These are phyloP conservation scores for Rhododendron williamsianum DNA, from an alignment of 148 eudicot genomes.

Conservation along the genomic window DNA sequence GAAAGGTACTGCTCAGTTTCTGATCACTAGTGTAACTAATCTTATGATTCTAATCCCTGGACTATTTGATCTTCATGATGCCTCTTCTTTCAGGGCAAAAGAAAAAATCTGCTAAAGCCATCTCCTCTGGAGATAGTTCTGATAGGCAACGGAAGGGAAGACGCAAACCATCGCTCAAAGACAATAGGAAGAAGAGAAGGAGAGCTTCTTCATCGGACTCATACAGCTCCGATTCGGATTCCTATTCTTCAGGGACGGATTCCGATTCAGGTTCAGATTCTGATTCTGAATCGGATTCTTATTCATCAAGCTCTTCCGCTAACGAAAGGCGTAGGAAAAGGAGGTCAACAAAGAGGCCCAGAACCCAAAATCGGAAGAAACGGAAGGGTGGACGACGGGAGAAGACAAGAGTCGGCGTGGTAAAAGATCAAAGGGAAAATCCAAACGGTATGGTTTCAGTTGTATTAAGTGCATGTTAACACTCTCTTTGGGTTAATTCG, in stretches of 20 bases:
- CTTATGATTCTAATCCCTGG: background rate
- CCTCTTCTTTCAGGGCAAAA: constrained; percentile 41
- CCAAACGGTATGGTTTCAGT: constrained; percentile 35
- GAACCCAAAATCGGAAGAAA: constrained; percentile 28
- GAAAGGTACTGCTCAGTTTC: constrained; percentile 49
- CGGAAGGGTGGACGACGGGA: constrained; percentile 29
- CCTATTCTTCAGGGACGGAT: constrained; percentile 28
- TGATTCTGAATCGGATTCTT: constrained; percentile 43
- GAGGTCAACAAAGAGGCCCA: constrained; percentile 49
- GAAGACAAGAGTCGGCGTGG: constrained; percentile 27
- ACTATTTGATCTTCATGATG: background rate
- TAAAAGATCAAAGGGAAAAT: constrained; percentile 44
- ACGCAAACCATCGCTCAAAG: constrained; percentile 42
- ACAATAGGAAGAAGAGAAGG: constrained; percentile 62
- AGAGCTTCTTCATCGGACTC: constrained; percentile 86
- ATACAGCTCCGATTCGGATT: constrained; percentile 38
- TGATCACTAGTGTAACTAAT: background rate
- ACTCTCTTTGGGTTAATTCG: background rate
- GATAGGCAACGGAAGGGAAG: constrained; percentile 50
- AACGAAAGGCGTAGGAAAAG: constrained; percentile 68
- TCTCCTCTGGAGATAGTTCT: constrained; percentile 54
- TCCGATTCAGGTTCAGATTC: constrained; percentile 58
- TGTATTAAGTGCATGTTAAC: background rate
- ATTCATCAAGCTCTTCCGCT: constrained; percentile 69
- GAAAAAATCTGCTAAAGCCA: constrained; percentile 44